Percentiles rank a stretch among this genome's conserved stretches.
These are phyloP conservation scores for Fusarium proliferatum DNA, from an alignment of 2,329 filamentous ascomycete genomes.

Conservation along the genomic window DNA sequence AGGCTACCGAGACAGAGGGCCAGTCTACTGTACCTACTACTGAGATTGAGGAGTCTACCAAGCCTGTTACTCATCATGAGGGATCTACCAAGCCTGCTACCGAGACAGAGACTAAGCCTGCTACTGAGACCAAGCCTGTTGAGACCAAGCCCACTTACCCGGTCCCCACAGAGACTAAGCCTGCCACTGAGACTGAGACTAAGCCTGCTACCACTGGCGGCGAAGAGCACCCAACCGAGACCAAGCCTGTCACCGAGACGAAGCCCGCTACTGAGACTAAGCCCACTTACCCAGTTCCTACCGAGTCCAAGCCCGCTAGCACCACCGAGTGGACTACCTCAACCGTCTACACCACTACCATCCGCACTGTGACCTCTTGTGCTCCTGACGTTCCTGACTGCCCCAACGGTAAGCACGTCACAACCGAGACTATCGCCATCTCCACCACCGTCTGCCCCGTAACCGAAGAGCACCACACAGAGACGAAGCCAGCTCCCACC, in stretches of 20 bases:
- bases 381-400: too few species aligned
- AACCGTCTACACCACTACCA: too few species aligned
- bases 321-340: too few species aligned
- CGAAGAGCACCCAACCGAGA: not conserved
- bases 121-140: not conserved
- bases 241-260: not conserved
- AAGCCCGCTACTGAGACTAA: not conserved
- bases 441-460: too few species aligned
- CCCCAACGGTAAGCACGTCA: too few species aligned
- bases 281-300: not conserved
- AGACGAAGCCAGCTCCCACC: too few species aligned
- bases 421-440: too few species aligned
- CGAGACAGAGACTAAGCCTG: constrained; percentile 10
- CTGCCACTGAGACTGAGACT: not conserved
- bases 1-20: constrained; percentile 7
- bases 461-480: too few species aligned
- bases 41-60: not conserved
- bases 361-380: too few species aligned
- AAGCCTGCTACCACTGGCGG: not conserved
- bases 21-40: not conserved
- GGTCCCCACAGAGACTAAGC: not conserved
- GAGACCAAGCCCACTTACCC: not conserved
- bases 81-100: constrained; percentile 15
- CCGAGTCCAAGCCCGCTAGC: not conserved
- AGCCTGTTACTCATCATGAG: constrained; percentile 5